These are phyloP conservation scores for Diaporthe vexans DNA, from an alignment of 2,329 filamentous ascomycete genomes.

Conservation along the genomic window DNA sequence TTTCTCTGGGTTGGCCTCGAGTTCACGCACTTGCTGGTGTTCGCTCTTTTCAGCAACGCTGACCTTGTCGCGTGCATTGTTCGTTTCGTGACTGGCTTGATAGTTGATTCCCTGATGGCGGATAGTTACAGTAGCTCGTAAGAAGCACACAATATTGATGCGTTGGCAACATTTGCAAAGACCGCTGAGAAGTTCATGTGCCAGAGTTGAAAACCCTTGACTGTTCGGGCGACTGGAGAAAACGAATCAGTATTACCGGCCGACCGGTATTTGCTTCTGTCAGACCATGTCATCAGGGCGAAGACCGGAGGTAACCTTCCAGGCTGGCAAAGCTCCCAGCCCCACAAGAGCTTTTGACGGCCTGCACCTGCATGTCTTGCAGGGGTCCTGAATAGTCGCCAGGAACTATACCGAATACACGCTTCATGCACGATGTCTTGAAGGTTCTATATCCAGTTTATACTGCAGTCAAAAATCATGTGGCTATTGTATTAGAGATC, in stretches of 20 bases:
- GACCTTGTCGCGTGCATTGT: neutral
- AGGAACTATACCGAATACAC: neutral
- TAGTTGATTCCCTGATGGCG: conserved; percentile 9
- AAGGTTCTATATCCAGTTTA: neutral
- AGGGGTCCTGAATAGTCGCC: neutral
- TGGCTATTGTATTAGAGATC: too few relatives aligned
- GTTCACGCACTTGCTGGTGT: neutral
- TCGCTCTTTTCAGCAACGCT: neutral
- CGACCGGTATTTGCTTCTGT: neutral
- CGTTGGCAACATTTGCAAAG: neutral
- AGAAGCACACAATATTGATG: conserved; percentile 6
- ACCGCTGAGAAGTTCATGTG: neutral
- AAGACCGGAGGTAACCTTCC: conserved; percentile 19
- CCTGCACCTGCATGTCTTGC: conserved; percentile 9
- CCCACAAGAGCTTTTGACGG: conserved; percentile 17
- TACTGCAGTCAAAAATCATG: neutral
- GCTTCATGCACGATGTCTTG: neutral
- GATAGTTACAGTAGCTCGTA: conserved; percentile 9
- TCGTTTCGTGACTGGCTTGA: neutral
- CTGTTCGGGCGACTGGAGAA: neutral
- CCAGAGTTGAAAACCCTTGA: neutral
- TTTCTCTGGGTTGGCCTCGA: conserved; percentile 1
- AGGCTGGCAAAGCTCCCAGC: neutral
- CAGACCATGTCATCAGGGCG: neutral
- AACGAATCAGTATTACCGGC: neutral